These are phyloP conservation scores for Tremellales sp. DNA, from an alignment of 1,284 basidiomycete species.

Conservation along the genomic window DNA sequence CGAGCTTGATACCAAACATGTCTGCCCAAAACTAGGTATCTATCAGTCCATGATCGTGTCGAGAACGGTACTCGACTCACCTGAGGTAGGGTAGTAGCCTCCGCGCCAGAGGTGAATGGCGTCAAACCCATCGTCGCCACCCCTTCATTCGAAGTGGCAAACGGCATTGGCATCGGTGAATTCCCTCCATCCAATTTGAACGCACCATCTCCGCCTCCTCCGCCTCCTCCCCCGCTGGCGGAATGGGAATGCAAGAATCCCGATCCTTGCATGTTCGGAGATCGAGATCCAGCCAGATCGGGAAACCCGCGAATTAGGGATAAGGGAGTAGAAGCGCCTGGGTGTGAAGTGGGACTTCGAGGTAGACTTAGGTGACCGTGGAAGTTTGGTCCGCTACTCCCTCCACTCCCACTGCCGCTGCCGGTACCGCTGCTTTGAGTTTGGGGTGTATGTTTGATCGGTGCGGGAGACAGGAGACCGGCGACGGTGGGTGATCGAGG, in stretches of 20 bases:
- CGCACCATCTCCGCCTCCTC: too few species aligned
- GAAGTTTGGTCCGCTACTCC: not conserved
- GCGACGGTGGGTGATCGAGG: slow-evolving; percentile 2
- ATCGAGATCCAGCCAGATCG: too few species aligned
- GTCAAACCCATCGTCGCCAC: not conserved
- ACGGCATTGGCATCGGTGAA: not conserved
- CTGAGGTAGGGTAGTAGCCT: slow-evolving; percentile 15
- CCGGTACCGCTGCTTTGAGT: too few species aligned
- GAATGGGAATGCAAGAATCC: too few species aligned
- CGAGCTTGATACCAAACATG: slow-evolving; percentile 45
- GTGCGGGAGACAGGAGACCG: slow-evolving; percentile 11
- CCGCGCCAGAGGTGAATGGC: not conserved
- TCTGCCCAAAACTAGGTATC: slow-evolving; percentile 41
- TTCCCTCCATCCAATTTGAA: too few species aligned
- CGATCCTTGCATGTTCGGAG: too few species aligned
- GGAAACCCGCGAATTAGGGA: too few species aligned
- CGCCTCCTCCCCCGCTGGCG: too few species aligned
- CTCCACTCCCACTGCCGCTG: too few species aligned
- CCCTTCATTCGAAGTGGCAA: not conserved
- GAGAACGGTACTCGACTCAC: slow-evolving; percentile 10
- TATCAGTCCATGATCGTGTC: not conserved
- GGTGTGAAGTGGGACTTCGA: not conserved
- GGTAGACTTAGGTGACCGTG: not conserved
- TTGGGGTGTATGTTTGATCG: not conserved
- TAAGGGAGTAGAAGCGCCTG: not conserved